These are phyloP conservation scores for Pseudonectria buxi DNA, from an alignment of 2,329 filamentous ascomycete genomes.

Conservation along the genomic window DNA sequence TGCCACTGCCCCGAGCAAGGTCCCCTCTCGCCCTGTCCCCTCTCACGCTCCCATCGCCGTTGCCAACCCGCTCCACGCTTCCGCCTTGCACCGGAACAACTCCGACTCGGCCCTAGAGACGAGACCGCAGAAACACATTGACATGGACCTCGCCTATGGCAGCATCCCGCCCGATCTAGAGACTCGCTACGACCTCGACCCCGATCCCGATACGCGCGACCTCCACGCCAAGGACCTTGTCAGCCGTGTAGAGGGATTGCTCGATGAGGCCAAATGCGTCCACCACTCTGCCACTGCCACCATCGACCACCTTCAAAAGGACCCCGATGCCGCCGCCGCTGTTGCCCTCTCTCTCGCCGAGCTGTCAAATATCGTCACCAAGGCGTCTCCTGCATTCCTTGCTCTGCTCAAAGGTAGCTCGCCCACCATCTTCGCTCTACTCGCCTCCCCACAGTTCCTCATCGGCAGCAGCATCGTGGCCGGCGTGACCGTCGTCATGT, in stretches of 20 bases:
- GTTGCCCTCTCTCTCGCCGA: conserved; percentile 90
- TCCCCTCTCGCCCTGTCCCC: conserved; percentile 32
- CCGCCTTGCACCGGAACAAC: conserved; percentile 28
- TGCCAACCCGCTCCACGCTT: conserved; percentile 15
- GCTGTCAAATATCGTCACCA: conserved; percentile 72
- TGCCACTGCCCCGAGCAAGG: conserved; percentile 38
- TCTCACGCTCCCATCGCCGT: conserved; percentile 8
- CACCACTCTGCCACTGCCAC: conserved; percentile 78
- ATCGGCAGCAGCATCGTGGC: conserved; percentile 85
- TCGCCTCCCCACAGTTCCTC: conserved; percentile 87
- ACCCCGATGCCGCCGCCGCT: conserved; percentile 83
- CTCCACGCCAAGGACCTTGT: conserved; percentile 55
- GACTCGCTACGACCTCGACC: conserved; percentile 41
- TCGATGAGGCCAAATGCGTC: conserved; percentile 83
- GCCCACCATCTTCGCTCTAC: conserved; percentile 77
- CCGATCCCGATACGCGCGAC: conserved; percentile 49
- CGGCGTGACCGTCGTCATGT: conserved; percentile 90
- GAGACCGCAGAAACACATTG: conserved; percentile 50
- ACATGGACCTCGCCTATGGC: conserved; percentile 90
- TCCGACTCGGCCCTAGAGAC: conserved; percentile 34
- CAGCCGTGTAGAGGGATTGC: conserved; percentile 64
- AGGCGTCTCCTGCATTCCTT: conserved; percentile 78
- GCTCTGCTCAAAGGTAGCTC: conserved; percentile 70
- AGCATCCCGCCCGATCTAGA: conserved; percentile 65
- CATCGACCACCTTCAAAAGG: conserved; percentile 64